Evolutionary conservation across 73 alveolate species (phyloP).

Genomic region (Paraurostyla sp.): DNA sequence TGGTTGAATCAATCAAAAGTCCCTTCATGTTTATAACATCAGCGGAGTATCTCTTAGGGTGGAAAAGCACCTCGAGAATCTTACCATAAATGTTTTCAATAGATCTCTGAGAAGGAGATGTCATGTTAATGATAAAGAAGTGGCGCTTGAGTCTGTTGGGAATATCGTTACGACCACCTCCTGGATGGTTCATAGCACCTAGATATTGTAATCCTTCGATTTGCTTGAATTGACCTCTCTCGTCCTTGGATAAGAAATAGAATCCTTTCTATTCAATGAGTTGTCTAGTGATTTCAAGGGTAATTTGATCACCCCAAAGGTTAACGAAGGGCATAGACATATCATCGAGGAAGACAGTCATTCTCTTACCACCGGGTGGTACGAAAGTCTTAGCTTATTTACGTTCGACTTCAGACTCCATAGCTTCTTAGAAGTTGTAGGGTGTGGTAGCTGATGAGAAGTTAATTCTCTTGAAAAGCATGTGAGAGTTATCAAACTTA

Average conservation of each 20-base stretch:
- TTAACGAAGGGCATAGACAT: slow-evolving; percentile 97
- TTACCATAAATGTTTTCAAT: slow-evolving; percentile 99
- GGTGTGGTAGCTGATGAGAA: slow-evolving; percentile 99
- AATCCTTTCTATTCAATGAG: slow-evolving; percentile 98
- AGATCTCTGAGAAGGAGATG: slow-evolving; percentile 97
- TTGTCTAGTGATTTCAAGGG: slow-evolving; percentile 99
- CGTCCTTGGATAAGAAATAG: slow-evolving; percentile 99
- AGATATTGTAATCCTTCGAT: slow-evolving; percentile 97
- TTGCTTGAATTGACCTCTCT: slow-evolving; percentile 99
- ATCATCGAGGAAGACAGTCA: slow-evolving; percentile 96
- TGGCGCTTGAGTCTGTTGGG: slow-evolving; percentile 99
- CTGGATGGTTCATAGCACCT: slow-evolving; percentile 99
- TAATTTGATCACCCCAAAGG: slow-evolving; percentile 99
- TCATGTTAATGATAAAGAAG: slow-evolving; percentile 99
- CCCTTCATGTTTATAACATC: slow-evolving; percentile 95
- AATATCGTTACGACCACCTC: slow-evolving; percentile 99
- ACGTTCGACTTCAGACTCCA: slow-evolving; percentile 99
- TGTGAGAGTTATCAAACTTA: slow-evolving; percentile 87
- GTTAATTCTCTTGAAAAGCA: slow-evolving; percentile 99
- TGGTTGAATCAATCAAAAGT: slow-evolving; percentile 94
- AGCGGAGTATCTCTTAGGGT: slow-evolving; percentile 93
- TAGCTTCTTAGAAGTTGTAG: slow-evolving; percentile 97
- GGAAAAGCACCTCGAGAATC: slow-evolving; percentile 95
- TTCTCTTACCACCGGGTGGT: slow-evolving; percentile 98
- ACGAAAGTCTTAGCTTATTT: slow-evolving; percentile 98